Percentiles rank a stretch among this genome's conserved stretches.
Conservation (phyloP, 805 yeast genomes). For the Dipodascus albidus region DNA sequence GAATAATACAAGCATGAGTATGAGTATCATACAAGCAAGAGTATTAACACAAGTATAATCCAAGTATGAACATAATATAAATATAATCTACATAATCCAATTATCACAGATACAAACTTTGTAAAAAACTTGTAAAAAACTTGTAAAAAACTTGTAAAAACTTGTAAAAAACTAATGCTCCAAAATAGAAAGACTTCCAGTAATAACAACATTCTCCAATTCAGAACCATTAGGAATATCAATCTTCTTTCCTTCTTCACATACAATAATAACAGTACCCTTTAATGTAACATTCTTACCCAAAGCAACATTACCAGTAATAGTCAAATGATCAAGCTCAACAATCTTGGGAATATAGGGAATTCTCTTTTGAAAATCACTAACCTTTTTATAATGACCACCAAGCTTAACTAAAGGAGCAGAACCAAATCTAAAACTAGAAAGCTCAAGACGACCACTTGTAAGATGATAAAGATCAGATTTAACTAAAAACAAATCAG, state of each 20-base stretch:
- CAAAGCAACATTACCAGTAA: constrained; percentile 88
- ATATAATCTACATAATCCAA: no score
- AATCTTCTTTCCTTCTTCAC: constrained; percentile 92
- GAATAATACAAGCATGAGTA: no score
- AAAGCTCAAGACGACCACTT: constrained; percentile 82
- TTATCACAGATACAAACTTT: no score
- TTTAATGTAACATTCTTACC: constrained; percentile 86
- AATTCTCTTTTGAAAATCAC: constrained; percentile 79
- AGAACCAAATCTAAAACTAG: constrained; percentile 78
- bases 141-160: no score
- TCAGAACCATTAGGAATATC: constrained; percentile 96
- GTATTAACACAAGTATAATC: no score
- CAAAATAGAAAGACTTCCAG: constrained; percentile 89
- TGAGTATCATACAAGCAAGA: no score
- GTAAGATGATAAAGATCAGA: constrained; percentile 85
- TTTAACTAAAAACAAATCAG: constrained; percentile 87
- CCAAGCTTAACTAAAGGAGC: constrained; percentile 94
- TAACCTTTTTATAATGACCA: constrained; percentile 91
- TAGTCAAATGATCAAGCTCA: constrained; percentile 94
- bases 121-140: no score
- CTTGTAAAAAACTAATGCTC: constrained; percentile 76
- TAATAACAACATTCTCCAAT: constrained; percentile 91
- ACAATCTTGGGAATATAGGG: constrained; percentile 93
- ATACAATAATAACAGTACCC: constrained; percentile 96
- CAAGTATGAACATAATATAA: no score